Conservation (phyloP, 148 eudicot genomes). For the Silene uniflora region DNA sequence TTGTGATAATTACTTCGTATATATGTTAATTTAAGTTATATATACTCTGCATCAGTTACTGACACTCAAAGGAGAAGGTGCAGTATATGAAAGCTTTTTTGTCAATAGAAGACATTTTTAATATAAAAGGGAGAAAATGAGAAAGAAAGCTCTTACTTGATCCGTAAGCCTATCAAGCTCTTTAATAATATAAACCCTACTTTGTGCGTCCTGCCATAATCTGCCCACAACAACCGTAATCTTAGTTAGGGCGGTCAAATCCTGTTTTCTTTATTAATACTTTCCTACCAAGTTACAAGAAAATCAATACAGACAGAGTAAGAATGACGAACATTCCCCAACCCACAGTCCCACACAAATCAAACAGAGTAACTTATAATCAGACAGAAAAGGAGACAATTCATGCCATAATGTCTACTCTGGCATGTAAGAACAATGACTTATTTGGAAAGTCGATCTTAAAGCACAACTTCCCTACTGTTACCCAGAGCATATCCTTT, state of each 20-base stretch:
- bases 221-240: slow-evolving; percentile 32
- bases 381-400: background rate
- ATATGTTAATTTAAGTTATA: background rate
- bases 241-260: slow-evolving; percentile 11
- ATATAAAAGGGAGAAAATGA: background rate
- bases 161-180: slow-evolving; percentile 85
- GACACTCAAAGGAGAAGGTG: slow-evolving; percentile 3
- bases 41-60: background rate
- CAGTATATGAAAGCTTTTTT: background rate
- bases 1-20: background rate
- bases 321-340: background rate
- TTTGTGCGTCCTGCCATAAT: slow-evolving; percentile 83
- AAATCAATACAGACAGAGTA: background rate
- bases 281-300: too few species aligned
- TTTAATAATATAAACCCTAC: slow-evolving; percentile 59
- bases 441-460: background rate
- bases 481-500: background rate
- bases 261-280: background rate
- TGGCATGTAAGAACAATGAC: background rate
- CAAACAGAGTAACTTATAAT: background rate
- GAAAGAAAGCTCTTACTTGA: slow-evolving; percentile 46
- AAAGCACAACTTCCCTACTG: background rate
- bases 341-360: background rate
- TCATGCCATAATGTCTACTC: background rate
- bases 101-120: background rate